Base-by-base conservation (phyloP, 2,329 filamentous ascomycete species). In the Nemania sp. region DNA sequence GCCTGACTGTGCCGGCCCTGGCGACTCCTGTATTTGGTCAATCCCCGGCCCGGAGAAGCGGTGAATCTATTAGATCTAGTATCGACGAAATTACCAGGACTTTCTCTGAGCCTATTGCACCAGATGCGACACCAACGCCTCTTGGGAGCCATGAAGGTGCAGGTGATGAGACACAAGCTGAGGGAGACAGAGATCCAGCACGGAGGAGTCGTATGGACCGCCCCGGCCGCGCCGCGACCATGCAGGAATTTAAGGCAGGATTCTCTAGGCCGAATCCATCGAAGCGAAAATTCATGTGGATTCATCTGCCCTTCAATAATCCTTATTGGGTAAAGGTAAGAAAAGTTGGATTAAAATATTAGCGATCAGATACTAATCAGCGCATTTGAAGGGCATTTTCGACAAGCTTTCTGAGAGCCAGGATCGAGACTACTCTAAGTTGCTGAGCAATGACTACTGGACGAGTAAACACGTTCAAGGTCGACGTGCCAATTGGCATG, bases 291-390 rank as follows among this genome's bases (percentile, higher is more conserved):
- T 88, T 88, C 70, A 83, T 85, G 72, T 89, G 87, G 87, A 82
- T 88, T 54, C 87, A 89, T 75, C 70, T 87, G 20, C 85, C 86
- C 0, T 88, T 84, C 29, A 88, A 86, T 8, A 88, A 88, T 59
- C 85, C 87, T 0, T 81, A 83, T 0, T 89, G 87, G 87, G 86
- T 88, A 2, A 87, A 86, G 79, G 86, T 86, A 73, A 67, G 78
- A 4, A 56, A 63, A 27, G 24, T 6, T 62, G n/a, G n/a, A n/a
- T n/a, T n/a, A n/a, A n/a, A n/a, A 73, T 27, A 64, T 24, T 20
- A 0, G 20, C 8, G 69, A 74, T 10, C 69, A 71, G 3, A 72
- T 73, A 20, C 57, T 70, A 22, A 74, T 75, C 75, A 52, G 77
- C 76, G 64, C 69, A 71, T 20, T 3, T 5, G 15, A 13, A 79